Evolutionary conservation across 805 yeast species (phyloP).

Genomic region (Candida tallmaniae): DNA sequence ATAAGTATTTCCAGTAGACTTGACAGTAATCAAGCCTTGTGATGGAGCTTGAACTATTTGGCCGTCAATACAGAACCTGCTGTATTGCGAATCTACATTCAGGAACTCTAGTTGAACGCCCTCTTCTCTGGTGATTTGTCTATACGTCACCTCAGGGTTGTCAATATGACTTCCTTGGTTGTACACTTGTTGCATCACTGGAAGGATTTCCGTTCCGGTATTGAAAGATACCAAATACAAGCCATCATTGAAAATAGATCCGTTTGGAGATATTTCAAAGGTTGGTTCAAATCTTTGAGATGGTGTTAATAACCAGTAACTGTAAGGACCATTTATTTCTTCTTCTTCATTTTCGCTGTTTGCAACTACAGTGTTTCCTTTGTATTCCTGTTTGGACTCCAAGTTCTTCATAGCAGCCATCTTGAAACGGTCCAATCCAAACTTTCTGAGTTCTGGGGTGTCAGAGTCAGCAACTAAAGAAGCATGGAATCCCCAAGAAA

Average conservation of each 20-base stretch:
- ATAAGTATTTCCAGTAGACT: conserved; percentile 1
- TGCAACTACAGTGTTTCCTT: conserved; percentile 31
- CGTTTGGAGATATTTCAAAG: conserved; percentile 60
- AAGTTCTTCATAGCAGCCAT: conserved; percentile 62
- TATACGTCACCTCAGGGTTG: conserved; percentile 47
- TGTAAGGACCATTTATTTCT: conserved; percentile 37
- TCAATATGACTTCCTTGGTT: conserved; percentile 50
- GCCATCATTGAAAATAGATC: conserved; percentile 37
- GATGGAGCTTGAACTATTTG: conserved; percentile 36
- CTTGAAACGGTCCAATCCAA: conserved; percentile 64
- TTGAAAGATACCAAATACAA: conserved; percentile 47
- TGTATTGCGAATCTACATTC: conserved; percentile 5
- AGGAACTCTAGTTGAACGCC: conserved; percentile 15
- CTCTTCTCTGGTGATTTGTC: conserved; percentile 23
- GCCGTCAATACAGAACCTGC: conserved; percentile 69
- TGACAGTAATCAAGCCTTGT: conserved; percentile 7
- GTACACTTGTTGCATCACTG: conserved; percentile 56
- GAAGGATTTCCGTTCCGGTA: conserved; percentile 39
- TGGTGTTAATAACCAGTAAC: conserved; percentile 57
- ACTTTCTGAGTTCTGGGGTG: conserved; percentile 55
- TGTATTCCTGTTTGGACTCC: conserved; percentile 45
- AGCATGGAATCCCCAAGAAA: conserved; percentile 86
- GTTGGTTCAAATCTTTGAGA: conserved; percentile 55
- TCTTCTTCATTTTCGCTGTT: conserved; percentile 6
- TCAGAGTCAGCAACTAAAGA: conserved; percentile 79